Conservation (phyloP, 495 filamentous ascomycete genomes). For the Podospora tetraspora region DNA sequence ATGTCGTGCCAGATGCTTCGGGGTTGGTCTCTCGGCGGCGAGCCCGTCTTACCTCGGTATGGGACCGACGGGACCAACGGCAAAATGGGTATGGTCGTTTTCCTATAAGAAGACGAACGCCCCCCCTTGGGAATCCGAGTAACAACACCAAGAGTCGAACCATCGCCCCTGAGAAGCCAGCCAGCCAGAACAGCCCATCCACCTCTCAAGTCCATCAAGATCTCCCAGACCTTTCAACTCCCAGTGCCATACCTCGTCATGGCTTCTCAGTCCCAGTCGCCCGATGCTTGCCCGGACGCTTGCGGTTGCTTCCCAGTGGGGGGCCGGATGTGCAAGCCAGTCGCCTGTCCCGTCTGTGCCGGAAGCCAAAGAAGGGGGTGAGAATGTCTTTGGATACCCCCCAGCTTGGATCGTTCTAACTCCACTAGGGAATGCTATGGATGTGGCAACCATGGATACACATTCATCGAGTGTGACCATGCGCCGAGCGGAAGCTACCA, state of each 20-base stretch:
- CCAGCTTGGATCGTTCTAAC: background rate
- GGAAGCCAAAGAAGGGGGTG: background rate
- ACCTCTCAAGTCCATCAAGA: background rate
- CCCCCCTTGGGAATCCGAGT: background rate
- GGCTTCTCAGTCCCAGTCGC: background rate
- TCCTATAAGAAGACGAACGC: slow-evolving; percentile 3
- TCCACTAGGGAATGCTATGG: background rate
- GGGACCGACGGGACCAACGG: slow-evolving; percentile 8
- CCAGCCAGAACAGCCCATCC: background rate
- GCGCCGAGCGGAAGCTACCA: background rate
- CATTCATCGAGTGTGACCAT: slow-evolving; percentile 2
- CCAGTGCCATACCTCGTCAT: background rate
- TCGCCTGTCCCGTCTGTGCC: background rate
- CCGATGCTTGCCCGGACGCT: background rate
- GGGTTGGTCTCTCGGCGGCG: slow-evolving; percentile 18
- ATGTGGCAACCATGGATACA: background rate
- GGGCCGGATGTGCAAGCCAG: background rate
- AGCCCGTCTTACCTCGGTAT: slow-evolving; percentile 6
- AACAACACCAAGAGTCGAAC: background rate
- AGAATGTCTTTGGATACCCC: background rate
- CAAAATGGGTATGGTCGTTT: background rate
- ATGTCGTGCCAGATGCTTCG: slow-evolving; percentile 1
- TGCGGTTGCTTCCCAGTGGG: slow-evolving; percentile 5
- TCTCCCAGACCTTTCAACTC: background rate
- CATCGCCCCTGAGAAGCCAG: background rate